These are phyloP conservation scores for Spathaspora girioi DNA, from an alignment of 805 yeast genomes.

Conservation along the genomic window DNA sequence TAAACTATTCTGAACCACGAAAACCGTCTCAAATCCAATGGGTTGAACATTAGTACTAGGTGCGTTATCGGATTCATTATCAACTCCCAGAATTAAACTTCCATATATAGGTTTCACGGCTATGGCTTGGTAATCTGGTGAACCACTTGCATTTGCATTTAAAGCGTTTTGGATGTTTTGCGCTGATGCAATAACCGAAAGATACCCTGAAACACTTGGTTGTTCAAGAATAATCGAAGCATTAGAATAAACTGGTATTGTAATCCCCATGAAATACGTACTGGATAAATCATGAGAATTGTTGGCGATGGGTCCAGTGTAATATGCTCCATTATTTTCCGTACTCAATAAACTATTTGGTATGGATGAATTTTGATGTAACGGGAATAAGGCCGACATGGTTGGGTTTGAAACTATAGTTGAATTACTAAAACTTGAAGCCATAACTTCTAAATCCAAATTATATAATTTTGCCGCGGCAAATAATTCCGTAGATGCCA, in stretches of 20 bases:
- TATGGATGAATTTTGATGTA: constrained; percentile 41
- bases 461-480: constrained; percentile 68
- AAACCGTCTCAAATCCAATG: constrained; percentile 42
- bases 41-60: constrained; percentile 33
- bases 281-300: constrained; percentile 15
- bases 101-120: constrained; percentile 33
- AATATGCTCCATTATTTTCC: constrained; percentile 13
- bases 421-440: constrained; percentile 25
- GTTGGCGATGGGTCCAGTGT: constrained; percentile 65
- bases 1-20: constrained; percentile 17
- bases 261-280: constrained; percentile 63
- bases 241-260: constrained; percentile 71
- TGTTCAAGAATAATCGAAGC: constrained; percentile 58
- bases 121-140: constrained; percentile 11
- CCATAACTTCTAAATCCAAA: constrained; percentile 48
- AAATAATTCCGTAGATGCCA: constrained; percentile 60
- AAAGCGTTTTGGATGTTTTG: constrained; percentile 27
- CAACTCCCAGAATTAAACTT: constrained; percentile 7
- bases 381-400: constrained; percentile 44
- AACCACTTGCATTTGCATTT: constrained; percentile 14
- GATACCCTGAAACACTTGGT: constrained; percentile 64
- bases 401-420: constrained; percentile 23
- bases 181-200: constrained; percentile 51
- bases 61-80: constrained; percentile 28
- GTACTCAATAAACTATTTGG: constrained; percentile 40